Base-by-base conservation (phyloP, 208 protist genomes). In the Herpetomonas samuelpessoai region DNA sequence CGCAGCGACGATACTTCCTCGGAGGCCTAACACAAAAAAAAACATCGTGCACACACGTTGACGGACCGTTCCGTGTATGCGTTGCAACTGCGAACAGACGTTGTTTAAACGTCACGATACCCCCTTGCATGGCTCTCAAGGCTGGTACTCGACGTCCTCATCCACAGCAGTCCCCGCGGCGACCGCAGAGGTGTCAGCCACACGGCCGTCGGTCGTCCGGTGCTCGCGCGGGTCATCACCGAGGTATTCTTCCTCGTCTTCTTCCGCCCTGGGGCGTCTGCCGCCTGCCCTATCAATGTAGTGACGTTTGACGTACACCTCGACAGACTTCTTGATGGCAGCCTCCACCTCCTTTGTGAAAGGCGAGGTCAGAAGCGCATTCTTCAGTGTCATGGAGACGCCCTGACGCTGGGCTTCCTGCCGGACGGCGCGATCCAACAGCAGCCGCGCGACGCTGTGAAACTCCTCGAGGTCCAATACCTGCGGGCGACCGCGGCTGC, bases 351-450 rank as follows among this genome's bases (percentile, higher is more conserved):
- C 66, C 57, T 81, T 76, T 0, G 79, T 82, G 57, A 93, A 91
- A 0, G 57, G 54, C 1, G 64, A 24, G 1, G 62, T 49, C 2
- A 54, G 16, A 63, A 77, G 86, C 31, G 76, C 83, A 10, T 68
- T 69, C 56, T 80, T 74, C 30, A 95, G 74, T 1, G 78, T 73
- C 51, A 91, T 73, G 21, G 81, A 86, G n/a, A 79, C 22, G 10
- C 80, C 80, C 30, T 57, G 57, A 1, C 76, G 74, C 68, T 84
- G 70, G 14, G 81, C 73, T 65, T 91, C 79, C 3, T 70, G 73
- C 14, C 58, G 76, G 62, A 90, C 70, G 10, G 84, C 85, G 9
- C 88, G 85, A 12, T 91, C 77, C 25, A 95, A 71, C 35, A 95
- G 61, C 47, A 74, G 71, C 35, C 83, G 76, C 21, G 76, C 74